A percentile compares a stretch with the other conserved stretches of the same genome.
These are phyloP conservation scores for Solanum gracilifrons DNA, from an alignment of 257 asterid genomes.

Conservation along the genomic window DNA sequence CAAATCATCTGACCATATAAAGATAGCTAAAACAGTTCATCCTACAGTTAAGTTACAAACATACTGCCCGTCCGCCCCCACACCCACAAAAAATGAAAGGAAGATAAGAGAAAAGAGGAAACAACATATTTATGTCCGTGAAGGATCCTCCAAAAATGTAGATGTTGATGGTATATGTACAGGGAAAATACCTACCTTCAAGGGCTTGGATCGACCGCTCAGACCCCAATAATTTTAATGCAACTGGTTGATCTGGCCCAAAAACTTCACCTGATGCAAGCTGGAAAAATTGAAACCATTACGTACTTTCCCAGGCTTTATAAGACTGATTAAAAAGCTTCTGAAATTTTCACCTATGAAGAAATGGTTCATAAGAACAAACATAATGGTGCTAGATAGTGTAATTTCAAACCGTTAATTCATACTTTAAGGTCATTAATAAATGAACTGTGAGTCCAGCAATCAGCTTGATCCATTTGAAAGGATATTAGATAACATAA, in stretches of 20 bases:
- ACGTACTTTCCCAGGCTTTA: neutral
- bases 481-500: neutral
- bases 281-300: constrained; percentile 18
- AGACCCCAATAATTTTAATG: constrained; percentile 78
- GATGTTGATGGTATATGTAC: neutral
- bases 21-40: neutral
- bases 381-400: neutral
- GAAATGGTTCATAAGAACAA: neutral
- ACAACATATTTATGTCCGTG: neutral
- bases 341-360: neutral
- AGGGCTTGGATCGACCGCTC: constrained; percentile 85
- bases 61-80: neutral
- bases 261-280: constrained; percentile 87
- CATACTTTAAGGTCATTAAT: neutral
- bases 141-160: neutral
- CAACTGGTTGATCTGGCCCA: constrained; percentile 86
- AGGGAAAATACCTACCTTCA: constrained; percentile 38
- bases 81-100: neutral
- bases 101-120: neutral
- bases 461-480: neutral
- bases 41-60: neutral
- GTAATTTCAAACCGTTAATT: neutral
- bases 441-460: neutral
- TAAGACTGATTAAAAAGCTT: neutral
- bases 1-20: neutral